Evolutionary conservation across 768 basidiomycete genomes (phyloP), one percentile per base, ranked within the genome.

Genomic region (Pulveroboletus sp.): DNA sequence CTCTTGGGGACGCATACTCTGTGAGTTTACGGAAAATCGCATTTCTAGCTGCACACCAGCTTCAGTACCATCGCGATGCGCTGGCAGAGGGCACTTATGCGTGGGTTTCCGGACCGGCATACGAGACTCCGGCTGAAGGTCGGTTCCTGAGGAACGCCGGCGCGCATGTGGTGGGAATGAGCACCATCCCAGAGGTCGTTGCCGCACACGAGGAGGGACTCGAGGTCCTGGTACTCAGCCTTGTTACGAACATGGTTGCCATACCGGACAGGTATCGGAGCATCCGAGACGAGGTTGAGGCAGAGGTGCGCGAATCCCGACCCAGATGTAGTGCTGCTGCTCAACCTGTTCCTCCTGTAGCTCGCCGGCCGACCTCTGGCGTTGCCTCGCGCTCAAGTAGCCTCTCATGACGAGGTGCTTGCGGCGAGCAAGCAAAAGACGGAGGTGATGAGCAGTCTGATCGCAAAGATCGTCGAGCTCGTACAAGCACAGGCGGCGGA

Each of bases 151-250:
- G 86, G 14, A 68, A 70, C 8, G 82, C 80, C 0, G 92, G 92
- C 3, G 92, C 86, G 1, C 89, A 91, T 58, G 86, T 93, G n/a
- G 92, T 93, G 2, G 92, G 92, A 2, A 94, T 94, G 92, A 91
- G 88, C 57, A 94, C 93, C 0, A 80, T 93, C 14, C 92, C 91
- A 0, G 92, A 94, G 68, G 92, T 94, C 24, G 72, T 93, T 21
- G 86, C 82, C 0, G 92, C 86, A 8, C 69, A 81, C 42, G 83
- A 90, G 62, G 86, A 84, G 60, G 86, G 84, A 0, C 57, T 94
- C 48, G 77, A 87, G 47, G 81, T 87, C 45, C 73, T 88, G 68
- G 91, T 87, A 5, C 71, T 94, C 38, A 92, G 87, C 57, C 75
- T 94, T 49, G 87, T 92, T 26, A 93, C 91, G 26, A 94, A 94